Conservation (phyloP, 2,329 filamentous ascomycete genomes). For the Hymenotorrendiella dingleyae region DNA sequence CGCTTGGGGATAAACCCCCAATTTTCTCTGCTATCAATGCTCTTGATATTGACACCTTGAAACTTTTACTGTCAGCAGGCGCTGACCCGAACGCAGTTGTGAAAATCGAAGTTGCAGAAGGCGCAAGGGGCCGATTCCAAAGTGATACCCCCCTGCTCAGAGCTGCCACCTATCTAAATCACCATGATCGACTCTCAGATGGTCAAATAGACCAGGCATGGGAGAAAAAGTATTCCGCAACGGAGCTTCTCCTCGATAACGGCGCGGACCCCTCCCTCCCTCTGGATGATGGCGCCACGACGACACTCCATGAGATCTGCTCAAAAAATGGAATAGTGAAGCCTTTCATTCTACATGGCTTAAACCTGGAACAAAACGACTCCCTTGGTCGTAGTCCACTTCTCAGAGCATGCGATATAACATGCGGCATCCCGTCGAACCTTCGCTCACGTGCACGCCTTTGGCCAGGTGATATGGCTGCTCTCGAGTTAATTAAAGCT, state of each 20-base stretch:
- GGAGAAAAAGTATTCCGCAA: too few relatives aligned
- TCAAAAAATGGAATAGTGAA: too few relatives aligned
- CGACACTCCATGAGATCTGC: not conserved
- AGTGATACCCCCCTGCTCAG: not conserved
- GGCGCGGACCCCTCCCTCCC: not conserved
- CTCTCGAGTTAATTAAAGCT: conserved; percentile 2
- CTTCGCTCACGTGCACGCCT: too few relatives aligned
- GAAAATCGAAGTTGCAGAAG: not conserved
- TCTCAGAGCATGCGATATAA: conserved; percentile 3
- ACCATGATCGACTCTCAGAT: not conserved
- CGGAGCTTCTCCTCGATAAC: not conserved
- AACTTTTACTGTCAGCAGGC: conserved; percentile 1
- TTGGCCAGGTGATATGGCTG: too few relatives aligned
- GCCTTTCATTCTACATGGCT: not conserved
- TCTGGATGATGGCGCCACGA: not conserved
- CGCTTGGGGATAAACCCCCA: not conserved
- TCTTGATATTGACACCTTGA: not conserved
- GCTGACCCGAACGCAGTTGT: not conserved
- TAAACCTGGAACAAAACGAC: conserved; percentile 6
- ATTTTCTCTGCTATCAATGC: not conserved
- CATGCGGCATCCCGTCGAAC: not conserved
- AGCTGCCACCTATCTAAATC: too few relatives aligned
- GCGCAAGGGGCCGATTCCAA: too few relatives aligned
- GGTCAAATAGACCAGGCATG: too few relatives aligned
- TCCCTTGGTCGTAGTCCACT: conserved; percentile 6